Percentiles rank a stretch among this genome's conserved stretches.
Conservation (phyloP, 257 asterid genomes). For the Phtheirospermum japonicum region DNA sequence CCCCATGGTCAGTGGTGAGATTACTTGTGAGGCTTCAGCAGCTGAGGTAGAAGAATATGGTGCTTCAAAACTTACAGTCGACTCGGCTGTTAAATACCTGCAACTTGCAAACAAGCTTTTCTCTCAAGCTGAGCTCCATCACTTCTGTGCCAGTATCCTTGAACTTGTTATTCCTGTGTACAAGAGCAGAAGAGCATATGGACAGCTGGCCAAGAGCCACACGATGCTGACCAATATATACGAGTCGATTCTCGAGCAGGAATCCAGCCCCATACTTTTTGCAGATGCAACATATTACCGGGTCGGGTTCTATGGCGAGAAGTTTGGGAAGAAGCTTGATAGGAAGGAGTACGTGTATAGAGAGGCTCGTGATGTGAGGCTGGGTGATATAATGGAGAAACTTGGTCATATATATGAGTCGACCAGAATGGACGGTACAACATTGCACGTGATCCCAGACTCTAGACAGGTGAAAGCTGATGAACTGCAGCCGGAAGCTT, state of each 20-base stretch:
- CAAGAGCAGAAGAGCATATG: constrained; percentile 85
- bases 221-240: constrained; percentile 88
- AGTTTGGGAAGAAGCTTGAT: constrained; percentile 81
- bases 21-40: constrained; percentile 74
- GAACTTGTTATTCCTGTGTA: constrained; percentile 95
- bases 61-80: constrained; percentile 94
- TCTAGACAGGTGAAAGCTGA: constrained; percentile 94
- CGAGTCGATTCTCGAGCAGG: constrained; percentile 97
- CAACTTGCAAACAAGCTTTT: constrained; percentile 97
- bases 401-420: constrained; percentile 98
- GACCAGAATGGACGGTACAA: constrained; percentile 71
- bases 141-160: constrained; percentile 95
- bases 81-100: constrained; percentile 95
- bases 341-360: constrained; percentile 86
- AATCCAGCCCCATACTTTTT: constrained; percentile 93
- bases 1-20: constrained; percentile 91
- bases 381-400: constrained; percentile 99
- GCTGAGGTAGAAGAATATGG: constrained; percentile 99
- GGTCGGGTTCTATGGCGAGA: constrained; percentile 94
- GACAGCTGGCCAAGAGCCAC: constrained; percentile 97
- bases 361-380: constrained; percentile 94
- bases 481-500: constrained; percentile 84
- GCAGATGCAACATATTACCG: constrained; percentile 98
- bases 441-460: constrained; percentile 93
- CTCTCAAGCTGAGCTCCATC: constrained; percentile 99